These are phyloP conservation scores for Cercospora brassicicola DNA, from an alignment of 2,329 filamentous ascomycete genomes.

Conservation along the genomic window DNA sequence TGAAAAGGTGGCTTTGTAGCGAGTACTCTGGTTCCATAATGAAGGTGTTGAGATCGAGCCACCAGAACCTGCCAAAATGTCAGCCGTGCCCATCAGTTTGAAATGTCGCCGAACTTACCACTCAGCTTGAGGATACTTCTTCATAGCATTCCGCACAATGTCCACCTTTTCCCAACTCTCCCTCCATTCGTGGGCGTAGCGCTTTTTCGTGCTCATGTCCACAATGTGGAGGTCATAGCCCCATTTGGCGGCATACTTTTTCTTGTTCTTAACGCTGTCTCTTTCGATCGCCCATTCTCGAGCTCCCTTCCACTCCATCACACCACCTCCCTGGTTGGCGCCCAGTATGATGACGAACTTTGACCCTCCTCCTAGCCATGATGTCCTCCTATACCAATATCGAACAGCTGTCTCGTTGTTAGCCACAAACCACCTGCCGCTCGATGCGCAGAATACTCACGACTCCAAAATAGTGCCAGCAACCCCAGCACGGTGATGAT, in stretches of 20 bases:
- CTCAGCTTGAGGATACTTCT: constrained; percentile 92
- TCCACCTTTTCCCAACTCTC: constrained; percentile 99
- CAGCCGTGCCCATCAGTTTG: constrained; percentile 2
- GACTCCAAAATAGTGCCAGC: constrained; percentile 30
- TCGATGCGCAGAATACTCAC: constrained; percentile 24
- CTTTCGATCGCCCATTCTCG: constrained; percentile 97
- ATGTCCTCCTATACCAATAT: constrained; percentile 67
- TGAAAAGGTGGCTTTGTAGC: constrained; percentile 86
- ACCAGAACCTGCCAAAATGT: constrained; percentile 77
- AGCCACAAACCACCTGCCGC: constrained; percentile 1
- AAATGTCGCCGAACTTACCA: constrained; percentile 64
- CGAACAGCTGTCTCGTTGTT: constrained; percentile 52
- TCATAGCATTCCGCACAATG: constrained; percentile 80
- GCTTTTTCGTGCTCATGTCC: constrained; percentile 98
- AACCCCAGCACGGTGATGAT: constrained; percentile 29
- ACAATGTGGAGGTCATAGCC: constrained; percentile 95
- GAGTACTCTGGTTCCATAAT: constrained; percentile 96
- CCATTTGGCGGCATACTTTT: constrained; percentile 81
- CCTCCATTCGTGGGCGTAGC: constrained; percentile 97
- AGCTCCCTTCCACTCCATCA: constrained; percentile 98
- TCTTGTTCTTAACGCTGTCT: constrained; percentile 94
- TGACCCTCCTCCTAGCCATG: constrained; percentile 75
- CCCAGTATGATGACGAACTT: constrained; percentile 93
- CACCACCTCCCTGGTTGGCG: constrained; percentile 90
- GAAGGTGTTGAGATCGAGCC: constrained; percentile 95